Percentiles rank a stretch among this genome's conserved stretches.
Conservation (phyloP, 306 rosid species). For the Spatholobus suberectus region DNA sequence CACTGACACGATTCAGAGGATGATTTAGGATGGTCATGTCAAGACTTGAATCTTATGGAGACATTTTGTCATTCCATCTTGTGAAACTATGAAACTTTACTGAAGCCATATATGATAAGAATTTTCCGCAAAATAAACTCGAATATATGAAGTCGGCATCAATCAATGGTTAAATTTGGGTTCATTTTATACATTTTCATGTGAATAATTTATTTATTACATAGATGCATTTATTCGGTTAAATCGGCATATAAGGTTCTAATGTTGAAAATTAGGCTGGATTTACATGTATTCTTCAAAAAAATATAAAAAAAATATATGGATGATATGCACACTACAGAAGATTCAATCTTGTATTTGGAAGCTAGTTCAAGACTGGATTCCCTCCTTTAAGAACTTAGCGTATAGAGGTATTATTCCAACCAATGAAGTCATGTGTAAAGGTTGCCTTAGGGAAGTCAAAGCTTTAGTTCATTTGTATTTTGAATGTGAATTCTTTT, state of each 20-base stretch:
- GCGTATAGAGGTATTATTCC: not conserved
- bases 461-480: not conserved
- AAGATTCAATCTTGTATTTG: not conserved
- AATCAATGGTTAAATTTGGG: not conserved
- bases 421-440: not conserved
- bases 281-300: no score
- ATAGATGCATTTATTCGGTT: not conserved
- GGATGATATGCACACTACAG: not conserved
- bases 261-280: not conserved
- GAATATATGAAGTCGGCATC: not conserved
- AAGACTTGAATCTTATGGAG: not conserved
- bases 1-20: constrained; percentile 42
- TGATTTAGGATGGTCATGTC: not conserved
- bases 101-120: not conserved
- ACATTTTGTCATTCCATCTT: not conserved
- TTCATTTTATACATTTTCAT: not conserved
- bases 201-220: not conserved
- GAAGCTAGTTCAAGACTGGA: not conserved
- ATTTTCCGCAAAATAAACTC: no score
- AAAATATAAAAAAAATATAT: no score
- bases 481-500: not conserved
- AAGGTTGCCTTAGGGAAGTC: not conserved
- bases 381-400: not conserved
- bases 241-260: not conserved
- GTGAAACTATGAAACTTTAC: not conserved